These are phyloP conservation scores for Ramichloridium luteum DNA, from an alignment of 2,329 filamentous ascomycete genomes.

Conservation along the genomic window DNA sequence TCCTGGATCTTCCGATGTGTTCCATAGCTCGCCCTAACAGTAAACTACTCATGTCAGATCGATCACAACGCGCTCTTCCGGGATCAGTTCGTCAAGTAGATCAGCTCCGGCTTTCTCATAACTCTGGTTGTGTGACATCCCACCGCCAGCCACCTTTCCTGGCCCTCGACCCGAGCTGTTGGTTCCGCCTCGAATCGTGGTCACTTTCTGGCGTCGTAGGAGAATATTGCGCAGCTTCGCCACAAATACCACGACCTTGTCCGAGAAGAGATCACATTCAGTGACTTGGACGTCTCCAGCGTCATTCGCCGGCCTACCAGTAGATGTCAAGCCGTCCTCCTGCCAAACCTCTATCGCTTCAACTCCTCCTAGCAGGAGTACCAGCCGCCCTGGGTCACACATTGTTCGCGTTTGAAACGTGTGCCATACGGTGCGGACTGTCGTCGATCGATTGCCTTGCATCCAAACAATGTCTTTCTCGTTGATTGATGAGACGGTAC, in stretches of 20 bases:
- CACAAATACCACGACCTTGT: conserved; percentile 1
- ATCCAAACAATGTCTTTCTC: conserved; percentile 23
- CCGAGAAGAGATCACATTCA: background rate
- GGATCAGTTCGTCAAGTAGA: background rate
- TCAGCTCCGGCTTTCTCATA: no score
- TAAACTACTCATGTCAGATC: background rate
- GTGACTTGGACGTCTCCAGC: no score
- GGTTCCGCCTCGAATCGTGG: no score
- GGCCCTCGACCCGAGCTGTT: background rate
- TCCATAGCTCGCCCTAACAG: no score
- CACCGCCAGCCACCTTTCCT: no score
- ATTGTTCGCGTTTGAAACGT: conserved; percentile 7
- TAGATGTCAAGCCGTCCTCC: no score
- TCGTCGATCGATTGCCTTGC: conserved; percentile 22
- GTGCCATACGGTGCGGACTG: conserved; percentile 23
- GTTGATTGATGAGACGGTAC: background rate
- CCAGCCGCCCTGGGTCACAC: background rate
- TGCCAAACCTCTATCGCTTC: background rate
- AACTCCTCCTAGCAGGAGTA: background rate
- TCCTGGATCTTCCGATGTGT: no score
- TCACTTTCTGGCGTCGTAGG: no score
- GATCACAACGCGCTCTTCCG: background rate
- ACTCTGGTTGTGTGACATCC: no score
- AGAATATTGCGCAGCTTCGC: no score
- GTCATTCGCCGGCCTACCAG: no score